phyloP scores from a whole-genome alignment of 2,329 filamentous ascomycete genomes.

The Apiospora saccharicola region DNA sequence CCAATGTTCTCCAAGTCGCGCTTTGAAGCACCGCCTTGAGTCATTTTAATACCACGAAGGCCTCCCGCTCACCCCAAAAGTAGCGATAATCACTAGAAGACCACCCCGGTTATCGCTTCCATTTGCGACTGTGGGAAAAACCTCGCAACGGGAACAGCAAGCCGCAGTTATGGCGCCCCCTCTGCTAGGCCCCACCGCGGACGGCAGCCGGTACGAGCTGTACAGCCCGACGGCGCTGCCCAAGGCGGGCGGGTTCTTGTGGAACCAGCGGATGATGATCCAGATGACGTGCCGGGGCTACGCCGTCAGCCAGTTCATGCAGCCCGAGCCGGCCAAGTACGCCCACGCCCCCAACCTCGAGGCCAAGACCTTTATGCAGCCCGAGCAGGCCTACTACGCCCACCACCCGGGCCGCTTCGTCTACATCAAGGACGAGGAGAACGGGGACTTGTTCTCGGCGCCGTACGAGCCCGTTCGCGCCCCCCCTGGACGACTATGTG shows the following conservation, averaged over 20 bases:
- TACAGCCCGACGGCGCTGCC: constrained; percentile 62
- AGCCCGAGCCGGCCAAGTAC: constrained; percentile 67
- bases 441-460: constrained; percentile 58
- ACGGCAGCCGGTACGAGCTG: constrained; percentile 63
- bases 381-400: constrained; percentile 65
- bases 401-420: constrained; percentile 67
- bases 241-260: constrained; percentile 63
- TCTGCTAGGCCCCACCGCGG: constrained; percentile 43
- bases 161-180: constrained; percentile 16
- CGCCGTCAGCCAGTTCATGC: constrained; percentile 66
- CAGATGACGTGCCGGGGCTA: constrained; percentile 66
- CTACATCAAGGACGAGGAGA: constrained; percentile 64
- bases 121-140: no score
- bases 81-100: background rate
- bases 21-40: background rate
- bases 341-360: constrained; percentile 65
- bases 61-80: no score
- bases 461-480: constrained; percentile 63
- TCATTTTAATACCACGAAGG: no score
- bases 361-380: constrained; percentile 67
- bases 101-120: no score
- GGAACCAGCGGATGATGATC: constrained; percentile 69
- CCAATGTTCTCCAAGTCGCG: no score
- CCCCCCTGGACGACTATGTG: constrained; percentile 53
- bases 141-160: background rate